phyloP scores from a whole-genome alignment of 2,329 filamentous ascomycete genomes.

The Fusarium aywerte region DNA sequence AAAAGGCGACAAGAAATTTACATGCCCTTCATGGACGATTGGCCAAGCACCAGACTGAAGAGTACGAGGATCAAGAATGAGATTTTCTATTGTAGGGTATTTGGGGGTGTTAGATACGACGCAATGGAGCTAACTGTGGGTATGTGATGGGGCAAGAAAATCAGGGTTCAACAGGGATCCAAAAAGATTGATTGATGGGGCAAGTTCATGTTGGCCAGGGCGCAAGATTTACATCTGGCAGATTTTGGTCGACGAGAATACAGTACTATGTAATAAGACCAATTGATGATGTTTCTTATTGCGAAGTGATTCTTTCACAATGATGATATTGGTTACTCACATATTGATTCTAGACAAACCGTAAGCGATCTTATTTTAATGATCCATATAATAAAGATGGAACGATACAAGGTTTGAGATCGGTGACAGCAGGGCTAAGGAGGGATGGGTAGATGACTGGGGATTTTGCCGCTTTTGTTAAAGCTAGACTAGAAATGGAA shows the following conservation, averaged over 20 bases:
- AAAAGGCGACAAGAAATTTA: slow-evolving; percentile 36
- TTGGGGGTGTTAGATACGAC: background rate
- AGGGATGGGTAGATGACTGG: slow-evolving; percentile 19
- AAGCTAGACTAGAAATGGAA: slow-evolving; percentile 27
- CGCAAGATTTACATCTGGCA: background rate
- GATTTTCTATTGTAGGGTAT: background rate
- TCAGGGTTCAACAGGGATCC: slow-evolving; percentile 36
- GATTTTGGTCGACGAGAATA: slow-evolving; percentile 3
- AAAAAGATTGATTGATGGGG: slow-evolving; percentile 22
- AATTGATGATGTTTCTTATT: background rate
- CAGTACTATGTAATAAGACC: background rate
- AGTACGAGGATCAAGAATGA: slow-evolving; percentile 6
- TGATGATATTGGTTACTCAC: slow-evolving; percentile 3
- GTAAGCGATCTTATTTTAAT: slow-evolving; percentile 26
- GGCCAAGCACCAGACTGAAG: slow-evolving; percentile 9
- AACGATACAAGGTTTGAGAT: slow-evolving; percentile 13
- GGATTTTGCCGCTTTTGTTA: slow-evolving; percentile 4
- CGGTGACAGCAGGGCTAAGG: background rate
- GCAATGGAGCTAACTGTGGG: slow-evolving; percentile 5
- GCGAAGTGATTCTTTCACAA: slow-evolving; percentile 8
- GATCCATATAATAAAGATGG: background rate
- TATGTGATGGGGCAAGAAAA: slow-evolving; percentile 13
- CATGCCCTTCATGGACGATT: slow-evolving; percentile 38
- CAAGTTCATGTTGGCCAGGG: slow-evolving; percentile 14
- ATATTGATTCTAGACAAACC: background rate